phyloP scores from a whole-genome alignment of 352 stramenopile genomes.

The Pilasporangium apinafurcum region DNA sequence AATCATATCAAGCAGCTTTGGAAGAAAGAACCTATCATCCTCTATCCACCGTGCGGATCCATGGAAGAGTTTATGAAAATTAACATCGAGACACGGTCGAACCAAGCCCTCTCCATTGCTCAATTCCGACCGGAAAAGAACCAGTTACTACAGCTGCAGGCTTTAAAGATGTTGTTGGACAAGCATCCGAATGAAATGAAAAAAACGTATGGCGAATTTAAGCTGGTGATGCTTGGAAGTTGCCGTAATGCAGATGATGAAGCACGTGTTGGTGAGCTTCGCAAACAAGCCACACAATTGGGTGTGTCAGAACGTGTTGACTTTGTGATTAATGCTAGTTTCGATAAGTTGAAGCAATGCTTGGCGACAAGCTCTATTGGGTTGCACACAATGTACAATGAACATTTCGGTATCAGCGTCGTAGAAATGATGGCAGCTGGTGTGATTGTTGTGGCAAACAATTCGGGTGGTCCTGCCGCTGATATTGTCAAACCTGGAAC shows the following conservation, averaged over 20 bases:
- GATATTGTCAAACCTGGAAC: slow-evolving; percentile 88
- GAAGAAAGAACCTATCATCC: slow-evolving; percentile 62
- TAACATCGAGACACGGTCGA: slow-evolving; percentile 43
- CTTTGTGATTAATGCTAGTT: slow-evolving; percentile 95
- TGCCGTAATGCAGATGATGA: slow-evolving; percentile 94
- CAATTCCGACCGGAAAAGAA: slow-evolving; percentile 99
- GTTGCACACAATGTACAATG: slow-evolving; percentile 99
- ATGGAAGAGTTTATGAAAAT: slow-evolving; percentile 75
- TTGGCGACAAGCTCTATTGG: slow-evolving; percentile 88
- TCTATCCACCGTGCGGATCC: slow-evolving; percentile 96
- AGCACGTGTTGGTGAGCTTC: slow-evolving; percentile 82
- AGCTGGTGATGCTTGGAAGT: slow-evolving; percentile 94
- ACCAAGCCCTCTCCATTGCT: slow-evolving; percentile 91
- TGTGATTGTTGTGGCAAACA: slow-evolving; percentile 95
- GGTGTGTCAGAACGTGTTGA: slow-evolving; percentile 79
- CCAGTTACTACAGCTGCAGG: slow-evolving; percentile 92
- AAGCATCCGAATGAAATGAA: slow-evolving; percentile 38
- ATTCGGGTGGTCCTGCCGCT: slow-evolving; percentile 94
- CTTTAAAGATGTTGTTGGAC: slow-evolving; percentile 67
- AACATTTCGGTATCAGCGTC: slow-evolving; percentile 99
- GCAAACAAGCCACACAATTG: slow-evolving; percentile 68
- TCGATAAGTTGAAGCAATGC: slow-evolving; percentile 86
- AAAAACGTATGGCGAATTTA: slow-evolving; percentile 57
- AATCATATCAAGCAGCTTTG: slow-evolving; percentile 94
- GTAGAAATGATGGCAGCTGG: slow-evolving; percentile 99